phyloP scores from a whole-genome alignment of 2,329 filamentous ascomycete genomes.

The Neopestalotiopsis sp. region DNA sequence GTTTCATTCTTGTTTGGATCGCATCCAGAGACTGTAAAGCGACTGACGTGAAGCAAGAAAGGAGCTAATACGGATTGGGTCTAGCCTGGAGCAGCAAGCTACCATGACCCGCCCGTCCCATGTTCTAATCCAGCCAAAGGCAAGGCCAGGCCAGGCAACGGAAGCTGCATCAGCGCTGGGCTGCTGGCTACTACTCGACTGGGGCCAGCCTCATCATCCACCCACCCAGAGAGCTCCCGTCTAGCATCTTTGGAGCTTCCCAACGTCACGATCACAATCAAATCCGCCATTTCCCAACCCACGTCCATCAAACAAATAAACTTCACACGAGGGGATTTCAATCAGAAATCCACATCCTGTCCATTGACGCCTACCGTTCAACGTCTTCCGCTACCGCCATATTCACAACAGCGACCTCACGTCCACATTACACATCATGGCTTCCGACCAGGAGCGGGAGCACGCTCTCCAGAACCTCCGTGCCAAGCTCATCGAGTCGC shows the following conservation, averaged over 20 bases:
- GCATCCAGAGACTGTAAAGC: background rate
- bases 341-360: background rate
- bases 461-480: conserved; percentile 81
- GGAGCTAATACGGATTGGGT: background rate
- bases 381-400: background rate
- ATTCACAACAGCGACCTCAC: background rate
- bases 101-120: background rate
- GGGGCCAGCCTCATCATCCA: conserved; percentile 13
- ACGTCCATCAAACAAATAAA: background rate
- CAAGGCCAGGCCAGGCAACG: conserved; percentile 21
- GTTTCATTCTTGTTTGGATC: no score
- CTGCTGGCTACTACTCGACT: no score
- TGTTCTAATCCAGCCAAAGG: background rate
- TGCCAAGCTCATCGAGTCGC: conserved; percentile 84
- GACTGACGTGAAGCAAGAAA: background rate
- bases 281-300: background rate
- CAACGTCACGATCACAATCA: conserved; percentile 3
- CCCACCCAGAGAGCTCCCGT: conserved; percentile 9
- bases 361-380: background rate
- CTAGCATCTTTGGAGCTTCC: background rate
- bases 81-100: background rate
- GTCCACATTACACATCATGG: conserved; percentile 40
- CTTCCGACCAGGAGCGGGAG: conserved; percentile 63
- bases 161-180: conserved; percentile 20
- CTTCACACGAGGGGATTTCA: background rate